These are phyloP conservation scores for Hawksworthiomyces lignivorus DNA, from an alignment of 2,329 filamentous ascomycete species.

Conservation along the genomic window DNA sequence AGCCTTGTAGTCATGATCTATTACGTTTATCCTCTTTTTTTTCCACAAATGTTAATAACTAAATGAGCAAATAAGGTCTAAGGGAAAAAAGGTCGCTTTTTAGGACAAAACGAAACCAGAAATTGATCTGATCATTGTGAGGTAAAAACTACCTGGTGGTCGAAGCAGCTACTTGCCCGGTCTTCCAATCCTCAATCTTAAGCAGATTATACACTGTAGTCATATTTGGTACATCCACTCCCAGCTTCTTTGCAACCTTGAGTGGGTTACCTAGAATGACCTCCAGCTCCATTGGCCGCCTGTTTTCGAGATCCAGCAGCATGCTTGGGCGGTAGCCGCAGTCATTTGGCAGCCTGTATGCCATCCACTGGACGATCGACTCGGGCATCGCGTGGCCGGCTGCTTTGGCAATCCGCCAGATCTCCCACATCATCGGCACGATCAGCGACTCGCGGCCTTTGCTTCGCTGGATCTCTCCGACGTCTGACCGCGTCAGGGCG, in stretches of 20 bases:
- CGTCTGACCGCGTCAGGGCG: conserved; percentile 13
- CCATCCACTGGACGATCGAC: conserved; percentile 22
- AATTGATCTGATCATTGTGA: too few relatives aligned
- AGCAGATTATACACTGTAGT: conserved; percentile 10
- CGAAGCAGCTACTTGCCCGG: too few relatives aligned
- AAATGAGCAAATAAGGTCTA: too few relatives aligned
- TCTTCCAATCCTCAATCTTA: conserved; percentile 14
- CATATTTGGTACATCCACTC: conserved; percentile 8
- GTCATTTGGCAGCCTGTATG: conserved; percentile 22
- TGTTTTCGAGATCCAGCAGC: conserved; percentile 23
- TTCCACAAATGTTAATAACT: too few relatives aligned
- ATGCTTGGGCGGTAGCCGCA: conserved; percentile 24
- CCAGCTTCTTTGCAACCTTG: conserved; percentile 14
- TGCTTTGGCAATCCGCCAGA: conserved; percentile 24
- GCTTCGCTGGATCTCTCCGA: conserved; percentile 16
- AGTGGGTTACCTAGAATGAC: conserved; percentile 27
- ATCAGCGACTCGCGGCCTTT: conserved; percentile 18
- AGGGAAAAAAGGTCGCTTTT: too few relatives aligned
- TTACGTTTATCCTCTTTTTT: too few relatives aligned
- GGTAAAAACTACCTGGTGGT: too few relatives aligned
- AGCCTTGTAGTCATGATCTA: too few relatives aligned
- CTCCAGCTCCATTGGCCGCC: conserved; percentile 23
- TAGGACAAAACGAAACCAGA: too few relatives aligned
- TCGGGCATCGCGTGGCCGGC: conserved; percentile 20
- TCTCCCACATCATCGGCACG: conserved; percentile 26